Evolutionary conservation across 2,329 filamentous ascomycete species (phyloP).

Genomic region (Fusarium sulawesiense): DNA sequence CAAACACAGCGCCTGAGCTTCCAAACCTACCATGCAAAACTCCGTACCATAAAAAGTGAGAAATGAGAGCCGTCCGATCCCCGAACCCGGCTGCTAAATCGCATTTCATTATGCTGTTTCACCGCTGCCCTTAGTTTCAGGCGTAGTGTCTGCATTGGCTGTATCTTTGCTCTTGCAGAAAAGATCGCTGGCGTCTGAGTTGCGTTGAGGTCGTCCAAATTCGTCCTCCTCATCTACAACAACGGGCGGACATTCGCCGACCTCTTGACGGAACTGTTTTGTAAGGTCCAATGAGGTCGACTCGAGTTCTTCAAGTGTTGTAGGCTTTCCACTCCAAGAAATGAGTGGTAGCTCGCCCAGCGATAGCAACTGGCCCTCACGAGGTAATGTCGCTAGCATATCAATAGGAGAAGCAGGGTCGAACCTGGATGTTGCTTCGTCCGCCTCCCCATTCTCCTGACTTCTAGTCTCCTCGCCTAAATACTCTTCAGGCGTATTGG

Average conservation of each 20-base stretch:
- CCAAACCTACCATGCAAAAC: slow-evolving; percentile 18
- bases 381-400: slow-evolving; percentile 62
- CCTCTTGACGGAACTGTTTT: slow-evolving; percentile 67
- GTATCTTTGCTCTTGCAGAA: slow-evolving; percentile 65
- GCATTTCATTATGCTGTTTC: slow-evolving; percentile 40
- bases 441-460: slow-evolving; percentile 47
- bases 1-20: slow-evolving; percentile 18
- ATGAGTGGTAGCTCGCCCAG: slow-evolving; percentile 68
- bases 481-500: slow-evolving; percentile 77
- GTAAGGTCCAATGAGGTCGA: slow-evolving; percentile 64
- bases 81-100: slow-evolving; percentile 1
- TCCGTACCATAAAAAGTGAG: slow-evolving; percentile 9
- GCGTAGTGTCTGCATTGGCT: neutral
- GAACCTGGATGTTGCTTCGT: slow-evolving; percentile 47
- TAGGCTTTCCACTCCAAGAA: slow-evolving; percentile 70
- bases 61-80: slow-evolving; percentile 8
- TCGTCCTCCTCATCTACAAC: slow-evolving; percentile 33
- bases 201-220: slow-evolving; percentile 25
- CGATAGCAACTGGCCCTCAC: slow-evolving; percentile 56
- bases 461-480: slow-evolving; percentile 44
- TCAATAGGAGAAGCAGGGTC: slow-evolving; percentile 57
- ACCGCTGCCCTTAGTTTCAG: slow-evolving; percentile 5
- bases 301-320: slow-evolving; percentile 55
- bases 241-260: slow-evolving; percentile 71
- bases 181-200: slow-evolving; percentile 66